phyloP scores from a whole-genome alignment of 305 asterid genomes.

The Galium porrigens region DNA sequence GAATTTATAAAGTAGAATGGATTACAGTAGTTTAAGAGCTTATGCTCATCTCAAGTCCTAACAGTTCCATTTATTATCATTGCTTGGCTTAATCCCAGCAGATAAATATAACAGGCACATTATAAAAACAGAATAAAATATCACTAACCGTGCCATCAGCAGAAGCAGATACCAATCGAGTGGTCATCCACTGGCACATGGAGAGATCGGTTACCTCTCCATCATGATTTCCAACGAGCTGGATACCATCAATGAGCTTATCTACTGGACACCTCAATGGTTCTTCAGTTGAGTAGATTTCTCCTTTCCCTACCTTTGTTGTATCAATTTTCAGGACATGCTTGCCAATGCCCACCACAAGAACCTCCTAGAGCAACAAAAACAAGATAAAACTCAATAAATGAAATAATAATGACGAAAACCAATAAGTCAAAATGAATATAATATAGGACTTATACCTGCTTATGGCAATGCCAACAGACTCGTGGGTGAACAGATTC shows the following conservation, averaged over 20 bases:
- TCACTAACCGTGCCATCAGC: slow-evolving; percentile 79
- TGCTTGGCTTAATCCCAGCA: no score
- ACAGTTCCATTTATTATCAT: no score
- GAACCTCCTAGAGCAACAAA: slow-evolving; percentile 48
- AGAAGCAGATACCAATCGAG: slow-evolving; percentile 82
- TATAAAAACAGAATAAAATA: slow-evolving; percentile 3
- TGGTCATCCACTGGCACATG: slow-evolving; percentile 97
- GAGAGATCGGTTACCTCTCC: slow-evolving; percentile 87
- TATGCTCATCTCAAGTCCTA: neutral
- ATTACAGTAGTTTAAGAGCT: neutral
- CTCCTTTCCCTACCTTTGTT: slow-evolving; percentile 71
- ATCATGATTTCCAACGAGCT: slow-evolving; percentile 79
- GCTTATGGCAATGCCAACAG: slow-evolving; percentile 95
- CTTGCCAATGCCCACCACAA: slow-evolving; percentile 70
- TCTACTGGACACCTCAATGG: slow-evolving; percentile 61
- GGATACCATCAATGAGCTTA: slow-evolving; percentile 66
- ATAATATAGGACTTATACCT: slow-evolving; percentile 31
- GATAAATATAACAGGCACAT: no score
- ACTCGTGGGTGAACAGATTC: slow-evolving; percentile 77
- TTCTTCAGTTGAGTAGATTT: slow-evolving; percentile 56
- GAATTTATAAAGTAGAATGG: no score
- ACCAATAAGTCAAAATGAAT: neutral
- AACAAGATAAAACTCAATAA: slow-evolving; percentile 8
- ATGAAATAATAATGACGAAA: neutral
- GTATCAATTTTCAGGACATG: slow-evolving; percentile 63